These are phyloP conservation scores for Schrenkiella parvula DNA, from an alignment of 345 rosid species.

Conservation along the genomic window DNA sequence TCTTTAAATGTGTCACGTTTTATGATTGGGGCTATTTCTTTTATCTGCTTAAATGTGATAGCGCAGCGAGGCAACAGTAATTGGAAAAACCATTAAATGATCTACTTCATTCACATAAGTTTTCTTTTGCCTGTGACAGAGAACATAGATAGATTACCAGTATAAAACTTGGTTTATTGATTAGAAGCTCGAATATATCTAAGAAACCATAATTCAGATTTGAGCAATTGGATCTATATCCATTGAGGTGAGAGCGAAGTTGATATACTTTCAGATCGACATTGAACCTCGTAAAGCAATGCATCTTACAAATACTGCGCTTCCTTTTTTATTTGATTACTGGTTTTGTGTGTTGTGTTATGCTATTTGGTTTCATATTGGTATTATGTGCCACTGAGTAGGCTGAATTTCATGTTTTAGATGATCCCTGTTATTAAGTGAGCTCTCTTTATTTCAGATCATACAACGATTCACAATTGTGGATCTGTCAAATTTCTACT, in stretches of 20 bases:
- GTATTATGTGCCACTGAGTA: neutral
- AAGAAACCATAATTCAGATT: neutral
- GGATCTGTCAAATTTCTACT: conserved; percentile 91
- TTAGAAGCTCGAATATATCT: neutral
- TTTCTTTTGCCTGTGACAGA: neutral
- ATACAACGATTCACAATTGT: conserved; percentile 81
- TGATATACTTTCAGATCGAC: neutral
- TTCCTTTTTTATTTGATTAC: neutral
- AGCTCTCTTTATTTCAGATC: conserved; percentile 47
- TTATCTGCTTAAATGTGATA: neutral
- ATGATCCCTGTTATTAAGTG: neutral
- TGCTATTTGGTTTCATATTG: neutral
- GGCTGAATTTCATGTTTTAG: neutral
- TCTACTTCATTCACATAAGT: neutral
- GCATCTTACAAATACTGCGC: neutral
- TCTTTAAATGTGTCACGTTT: conserved; percentile 4
- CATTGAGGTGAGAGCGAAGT: neutral
- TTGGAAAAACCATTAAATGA: neutral
- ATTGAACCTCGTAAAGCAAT: neutral
- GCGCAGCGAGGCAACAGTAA: neutral
- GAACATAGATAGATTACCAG: neutral
- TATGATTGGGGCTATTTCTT: neutral
- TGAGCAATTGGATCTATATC: conserved; percentile 8
- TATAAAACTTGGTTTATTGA: neutral
- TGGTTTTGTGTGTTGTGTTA: neutral